These are phyloP conservation scores for Penicillium glabrum DNA, from an alignment of 2,329 filamentous ascomycete species.

Conservation along the genomic window DNA sequence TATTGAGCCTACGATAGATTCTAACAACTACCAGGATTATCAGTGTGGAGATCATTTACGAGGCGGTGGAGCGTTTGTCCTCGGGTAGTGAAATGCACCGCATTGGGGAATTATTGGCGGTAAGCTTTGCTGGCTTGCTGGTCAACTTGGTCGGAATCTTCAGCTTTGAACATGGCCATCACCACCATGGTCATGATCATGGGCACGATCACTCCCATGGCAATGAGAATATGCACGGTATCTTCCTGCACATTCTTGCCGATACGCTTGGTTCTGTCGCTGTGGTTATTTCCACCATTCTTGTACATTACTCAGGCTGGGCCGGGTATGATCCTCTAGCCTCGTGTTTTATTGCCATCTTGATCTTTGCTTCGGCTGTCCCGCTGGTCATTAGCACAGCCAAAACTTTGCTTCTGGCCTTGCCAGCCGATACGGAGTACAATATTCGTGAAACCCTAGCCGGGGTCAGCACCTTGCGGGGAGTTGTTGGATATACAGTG, in stretches of 20 bases:
- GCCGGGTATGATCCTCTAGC: slow-evolving; percentile 92
- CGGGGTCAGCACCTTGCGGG: slow-evolving; percentile 76
- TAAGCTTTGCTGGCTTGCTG: slow-evolving; percentile 79
- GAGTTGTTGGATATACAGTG: slow-evolving; percentile 80
- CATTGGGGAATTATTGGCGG: slow-evolving; percentile 80
- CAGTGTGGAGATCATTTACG: slow-evolving; percentile 92
- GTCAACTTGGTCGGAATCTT: slow-evolving; percentile 93
- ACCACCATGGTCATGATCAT: slow-evolving; percentile 52
- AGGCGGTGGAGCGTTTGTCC: slow-evolving; percentile 83
- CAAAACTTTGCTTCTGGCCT: slow-evolving; percentile 75
- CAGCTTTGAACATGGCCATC: slow-evolving; percentile 72
- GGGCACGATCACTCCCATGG: slow-evolving; percentile 58
- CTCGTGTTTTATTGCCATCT: slow-evolving; percentile 85
- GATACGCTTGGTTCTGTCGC: slow-evolving; percentile 93
- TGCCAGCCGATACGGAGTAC: slow-evolving; percentile 85
- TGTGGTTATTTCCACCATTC: slow-evolving; percentile 84
- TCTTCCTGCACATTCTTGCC: slow-evolving; percentile 91
- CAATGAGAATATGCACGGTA: slow-evolving; percentile 98
- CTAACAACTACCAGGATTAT: slow-evolving; percentile 64
- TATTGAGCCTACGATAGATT: not conserved
- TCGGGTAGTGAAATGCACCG: slow-evolving; percentile 82
- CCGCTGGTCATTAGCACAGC: slow-evolving; percentile 85
- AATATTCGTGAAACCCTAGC: slow-evolving; percentile 81
- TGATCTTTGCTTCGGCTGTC: slow-evolving; percentile 90
- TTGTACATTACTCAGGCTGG: slow-evolving; percentile 88